phyloP scores from a whole-genome alignment of 331 rosid genomes.

The Rhamnella rubrinervis region DNA sequence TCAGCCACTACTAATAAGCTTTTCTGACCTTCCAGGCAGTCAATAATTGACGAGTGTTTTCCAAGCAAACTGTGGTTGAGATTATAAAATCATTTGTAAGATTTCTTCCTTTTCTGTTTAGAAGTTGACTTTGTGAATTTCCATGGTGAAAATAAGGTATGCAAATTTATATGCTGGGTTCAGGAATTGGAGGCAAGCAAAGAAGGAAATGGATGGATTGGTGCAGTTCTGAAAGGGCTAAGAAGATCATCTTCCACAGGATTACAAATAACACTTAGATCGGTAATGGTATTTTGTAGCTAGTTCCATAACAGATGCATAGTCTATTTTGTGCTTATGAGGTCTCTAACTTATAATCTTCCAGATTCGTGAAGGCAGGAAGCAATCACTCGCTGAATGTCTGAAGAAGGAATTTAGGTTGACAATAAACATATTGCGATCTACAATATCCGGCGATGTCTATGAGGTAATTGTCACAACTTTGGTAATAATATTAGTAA shows the following conservation, averaged over 20 bases:
- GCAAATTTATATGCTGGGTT: constrained; percentile 21
- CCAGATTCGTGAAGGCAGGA: constrained; percentile 83
- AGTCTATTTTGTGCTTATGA: constrained; percentile 24
- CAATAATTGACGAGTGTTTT: constrained; percentile 72
- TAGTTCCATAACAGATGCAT: constrained; percentile 5
- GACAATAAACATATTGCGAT: constrained; percentile 67
- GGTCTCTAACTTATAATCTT: constrained; percentile 6
- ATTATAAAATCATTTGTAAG: constrained; percentile 76
- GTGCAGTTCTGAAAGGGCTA: constrained; percentile 60
- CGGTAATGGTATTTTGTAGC: constrained; percentile 44
- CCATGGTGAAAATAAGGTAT: neutral
- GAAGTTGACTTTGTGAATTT: constrained; percentile 5
- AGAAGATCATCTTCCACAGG: constrained; percentile 88
- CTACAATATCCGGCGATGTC: constrained; percentile 70
- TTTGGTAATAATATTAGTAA: constrained; percentile 7
- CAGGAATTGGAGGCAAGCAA: constrained; percentile 71
- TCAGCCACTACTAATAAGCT: neutral
- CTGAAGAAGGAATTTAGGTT: constrained; percentile 78
- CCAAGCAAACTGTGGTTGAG: constrained; percentile 71
- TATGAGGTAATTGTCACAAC: constrained; percentile 71
- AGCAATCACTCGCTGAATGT: constrained; percentile 69
- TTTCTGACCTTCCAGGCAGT: constrained; percentile 54
- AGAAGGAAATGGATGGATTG: constrained; percentile 84
- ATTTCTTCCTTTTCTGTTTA: neutral
- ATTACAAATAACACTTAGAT: constrained; percentile 66